Conservation (phyloP, 2,329 filamentous ascomycete genomes). For the Diplodia seriata region DNA sequence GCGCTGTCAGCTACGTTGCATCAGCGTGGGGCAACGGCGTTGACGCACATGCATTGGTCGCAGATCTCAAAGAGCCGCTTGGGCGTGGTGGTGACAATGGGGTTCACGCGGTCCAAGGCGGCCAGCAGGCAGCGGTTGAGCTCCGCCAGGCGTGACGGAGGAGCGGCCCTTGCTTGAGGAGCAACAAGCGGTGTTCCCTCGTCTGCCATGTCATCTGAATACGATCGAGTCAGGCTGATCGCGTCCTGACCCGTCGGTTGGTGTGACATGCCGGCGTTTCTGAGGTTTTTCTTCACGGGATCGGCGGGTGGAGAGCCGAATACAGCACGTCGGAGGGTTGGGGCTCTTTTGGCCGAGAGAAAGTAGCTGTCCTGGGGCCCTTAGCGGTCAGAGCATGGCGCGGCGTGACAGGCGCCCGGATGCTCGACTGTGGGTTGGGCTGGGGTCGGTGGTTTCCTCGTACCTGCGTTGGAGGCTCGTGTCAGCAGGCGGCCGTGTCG, state of each 20-base stretch:
- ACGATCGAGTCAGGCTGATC: background rate
- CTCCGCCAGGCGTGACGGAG: background rate
- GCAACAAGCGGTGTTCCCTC: constrained; percentile 19
- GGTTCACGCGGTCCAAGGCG: constrained; percentile 6
- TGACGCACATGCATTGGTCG: constrained; percentile 40
- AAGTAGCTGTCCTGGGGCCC: background rate
- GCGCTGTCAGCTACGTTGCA: constrained; percentile 9
- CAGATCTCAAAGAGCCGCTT: constrained; percentile 43
- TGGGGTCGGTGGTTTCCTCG: constrained; percentile 8
- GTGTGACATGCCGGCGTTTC: constrained; percentile 4
- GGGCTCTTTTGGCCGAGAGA: background rate
- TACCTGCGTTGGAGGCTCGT: constrained; percentile 20
- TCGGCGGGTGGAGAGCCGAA: background rate
- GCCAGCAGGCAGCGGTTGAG: constrained; percentile 9
- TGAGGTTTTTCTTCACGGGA: background rate
- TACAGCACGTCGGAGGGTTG: background rate
- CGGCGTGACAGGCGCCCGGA: constrained; percentile 14
- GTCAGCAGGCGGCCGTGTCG: constrained; percentile 8
- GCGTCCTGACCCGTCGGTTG: background rate
- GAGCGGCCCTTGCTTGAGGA: background rate
- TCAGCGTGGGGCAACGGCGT: too few species aligned
- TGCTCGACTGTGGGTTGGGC: constrained; percentile 4
- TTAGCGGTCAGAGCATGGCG: constrained; percentile 19
- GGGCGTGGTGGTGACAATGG: constrained; percentile 11
- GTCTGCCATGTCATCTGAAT: constrained; percentile 12